Evolutionary conservation across 176 grass and related monocot genomes (phyloP), one percentile per base, ranked within the genome.

Genomic region (Aegilops speltoides): DNA sequence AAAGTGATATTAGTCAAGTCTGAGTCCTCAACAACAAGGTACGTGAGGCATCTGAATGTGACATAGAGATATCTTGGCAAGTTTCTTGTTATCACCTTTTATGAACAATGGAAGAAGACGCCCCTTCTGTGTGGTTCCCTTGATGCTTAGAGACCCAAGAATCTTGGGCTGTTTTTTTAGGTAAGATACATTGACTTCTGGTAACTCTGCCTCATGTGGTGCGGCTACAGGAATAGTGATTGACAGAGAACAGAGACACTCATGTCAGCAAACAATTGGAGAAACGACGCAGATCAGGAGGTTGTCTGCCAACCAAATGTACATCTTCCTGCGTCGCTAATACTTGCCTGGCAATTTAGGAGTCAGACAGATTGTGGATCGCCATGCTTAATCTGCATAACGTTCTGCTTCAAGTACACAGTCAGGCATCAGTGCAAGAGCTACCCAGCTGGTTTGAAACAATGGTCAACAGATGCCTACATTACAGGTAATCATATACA

Each of bases 31-130:
- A 41, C 2, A 41, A 41, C 0, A 41, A 41, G 38, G 38, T 41
- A 41, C 38, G 10, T 41, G 38, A 41, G 38, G 38, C 38, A 41
- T 41, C 38, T 0, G 0, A 41, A 41, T 86, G 1, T 9, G 9
- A 31, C 26, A n/a, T 23, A 91, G 60, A 68, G 86, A 77, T 23
- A 91, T 45, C 28, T 92, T 89, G 16, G 14, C 2, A 26, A 92
- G 82, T n/a, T 20, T 0, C 0, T 10, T 22, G 14, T 7, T 22
- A 13, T 3, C 3, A 10, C 0, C 1, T 24, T 9, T 17, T 2
- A 4, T 0, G 0, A 63, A 4, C 13, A 61, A 43, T 78, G 17
- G 28, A 56, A 80, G 72, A 46, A 78, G 60, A 2, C 10, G 0
- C 6, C 4, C 61, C 34, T 4, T 56, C 1, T 84, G 2, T 40